Conservation (phyloP, 768 basidiomycete genomes). For the Trametes cingulata region DNA sequence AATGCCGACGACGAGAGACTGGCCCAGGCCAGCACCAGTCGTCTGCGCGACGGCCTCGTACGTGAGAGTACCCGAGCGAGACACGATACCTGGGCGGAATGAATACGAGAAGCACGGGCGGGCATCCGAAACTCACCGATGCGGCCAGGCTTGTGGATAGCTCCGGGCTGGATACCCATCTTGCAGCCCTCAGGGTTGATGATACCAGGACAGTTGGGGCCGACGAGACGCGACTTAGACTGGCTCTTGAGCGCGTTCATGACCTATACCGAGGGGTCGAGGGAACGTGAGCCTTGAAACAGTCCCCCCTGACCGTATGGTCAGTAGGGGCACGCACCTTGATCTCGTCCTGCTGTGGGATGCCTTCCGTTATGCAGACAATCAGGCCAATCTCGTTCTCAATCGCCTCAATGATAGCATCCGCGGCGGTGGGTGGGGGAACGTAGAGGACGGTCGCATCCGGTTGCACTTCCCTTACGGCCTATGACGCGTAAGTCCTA, state of each 20-base stretch:
- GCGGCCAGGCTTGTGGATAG: slow-evolving; percentile 95
- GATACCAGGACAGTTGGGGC: slow-evolving; percentile 98
- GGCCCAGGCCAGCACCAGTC: slow-evolving; percentile 92
- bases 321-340: slow-evolving; percentile 44
- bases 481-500: slow-evolving; percentile 47
- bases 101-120: background rate
- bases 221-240: slow-evolving; percentile 92
- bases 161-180: slow-evolving; percentile 98
- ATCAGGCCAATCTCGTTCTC: slow-evolving; percentile 97
- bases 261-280: slow-evolving; percentile 52
- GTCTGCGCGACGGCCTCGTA: slow-evolving; percentile 99
- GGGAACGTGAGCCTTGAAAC: background rate
- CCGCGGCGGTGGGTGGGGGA: slow-evolving; percentile 93
- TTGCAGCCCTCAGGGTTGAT: slow-evolving; percentile 98
- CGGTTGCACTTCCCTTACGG: slow-evolving; percentile 81
- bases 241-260: slow-evolving; percentile 93
- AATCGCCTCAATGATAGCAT: slow-evolving; percentile 98
- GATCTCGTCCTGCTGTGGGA: slow-evolving; percentile 97
- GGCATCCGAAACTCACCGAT: slow-evolving; percentile 61
- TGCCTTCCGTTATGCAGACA: slow-evolving; percentile 98
- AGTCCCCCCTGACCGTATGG: background rate
- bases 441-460: slow-evolving; percentile 98
- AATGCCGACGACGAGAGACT: slow-evolving; percentile 95
- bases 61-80: slow-evolving; percentile 93
- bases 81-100: slow-evolving; percentile 74